Base-by-base conservation (phyloP, 2,329 filamentous ascomycete genomes). In the Botrytis tulipae region DNA sequence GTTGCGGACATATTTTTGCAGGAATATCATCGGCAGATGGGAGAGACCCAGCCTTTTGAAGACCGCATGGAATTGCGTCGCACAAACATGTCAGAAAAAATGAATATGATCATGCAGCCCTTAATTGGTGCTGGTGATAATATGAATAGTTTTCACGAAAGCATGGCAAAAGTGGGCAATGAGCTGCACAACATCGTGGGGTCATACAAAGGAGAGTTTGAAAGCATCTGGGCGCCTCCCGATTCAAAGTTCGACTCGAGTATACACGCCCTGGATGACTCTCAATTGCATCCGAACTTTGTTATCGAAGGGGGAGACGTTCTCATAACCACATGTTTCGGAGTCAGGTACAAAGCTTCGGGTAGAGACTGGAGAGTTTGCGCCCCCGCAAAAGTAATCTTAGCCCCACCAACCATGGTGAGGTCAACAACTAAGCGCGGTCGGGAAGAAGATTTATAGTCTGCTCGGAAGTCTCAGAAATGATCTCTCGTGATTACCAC, bases 71-170 rank as follows among this genome's bases (percentile, higher is more conserved):
- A n/a, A 54, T 54, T n/a, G 48, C 48, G 70, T 25, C 16, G 35
- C 3, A 51, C 14, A 40, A 8, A 8, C 7, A 40, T 62, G 22
- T 22, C 46, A 0, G 35, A 29, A 62, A 62, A 29, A 14, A 25
- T 57, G 35, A 63, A 63, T 37, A 40, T 46, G 22, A 61, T 71
- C 22, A 71, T 71, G 59, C 22, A 51, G 35, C 57, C 59, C 20
- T 65, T 71, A 16, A 61, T 71, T 51, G 69, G 51, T 40, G 59
- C n/a, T 51, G n/a, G 51, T 54, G 14, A 57, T 42, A 42, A 18
- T 25, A 14, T 42, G 3, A 29, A 35, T 1, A 46, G 29, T 16
- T 20, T 71, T 14, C 59, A 71, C 10, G 8, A 12, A 32, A 16
- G 32, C 32, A 65, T 60, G 18, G 37, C 48, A 22, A 29, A 63